Conservation (phyloP, 2,329 filamentous ascomycete species). For the Aspergillus sclerotialis region DNA sequence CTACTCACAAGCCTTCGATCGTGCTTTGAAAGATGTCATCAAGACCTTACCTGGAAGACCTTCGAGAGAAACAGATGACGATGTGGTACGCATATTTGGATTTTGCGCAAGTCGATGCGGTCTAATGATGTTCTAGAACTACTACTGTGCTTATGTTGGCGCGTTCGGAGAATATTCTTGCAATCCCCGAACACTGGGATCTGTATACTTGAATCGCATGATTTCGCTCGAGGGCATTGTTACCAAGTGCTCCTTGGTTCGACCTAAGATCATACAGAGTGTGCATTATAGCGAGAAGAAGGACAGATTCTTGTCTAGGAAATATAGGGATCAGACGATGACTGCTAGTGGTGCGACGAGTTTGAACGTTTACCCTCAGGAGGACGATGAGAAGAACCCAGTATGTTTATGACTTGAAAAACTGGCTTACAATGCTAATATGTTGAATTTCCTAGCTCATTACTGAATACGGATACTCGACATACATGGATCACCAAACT, state of each 20-base stretch:
- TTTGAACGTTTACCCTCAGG: constrained; percentile 86
- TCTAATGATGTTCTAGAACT: constrained; percentile 37
- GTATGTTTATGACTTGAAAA: constrained; percentile 29
- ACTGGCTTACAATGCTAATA: background rate
- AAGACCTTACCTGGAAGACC: constrained; percentile 69
- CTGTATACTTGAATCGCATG: constrained; percentile 88
- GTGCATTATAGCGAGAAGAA: constrained; percentile 91
- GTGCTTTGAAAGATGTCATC: constrained; percentile 82
- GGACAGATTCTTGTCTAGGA: constrained; percentile 77
- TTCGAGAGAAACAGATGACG: constrained; percentile 66
- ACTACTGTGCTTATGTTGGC: constrained; percentile 95
- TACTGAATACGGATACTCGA: constrained; percentile 94
- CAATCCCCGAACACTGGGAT: constrained; percentile 88
- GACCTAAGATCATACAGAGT: constrained; percentile 96
- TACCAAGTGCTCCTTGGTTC: constrained; percentile 87
- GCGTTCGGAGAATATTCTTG: constrained; percentile 93
- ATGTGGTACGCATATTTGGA: constrained; percentile 48
- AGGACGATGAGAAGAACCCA: constrained; percentile 88
- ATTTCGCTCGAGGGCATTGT: constrained; percentile 96
- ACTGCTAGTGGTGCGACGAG: constrained; percentile 77
- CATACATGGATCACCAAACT: constrained; percentile 93
- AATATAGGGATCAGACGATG: constrained; percentile 97
- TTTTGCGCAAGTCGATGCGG: background rate
- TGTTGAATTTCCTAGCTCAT: constrained; percentile 49
- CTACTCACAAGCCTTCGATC: constrained; percentile 79